Base-by-base conservation (phyloP, 306 rosid species). In the Delonix regia region DNA sequence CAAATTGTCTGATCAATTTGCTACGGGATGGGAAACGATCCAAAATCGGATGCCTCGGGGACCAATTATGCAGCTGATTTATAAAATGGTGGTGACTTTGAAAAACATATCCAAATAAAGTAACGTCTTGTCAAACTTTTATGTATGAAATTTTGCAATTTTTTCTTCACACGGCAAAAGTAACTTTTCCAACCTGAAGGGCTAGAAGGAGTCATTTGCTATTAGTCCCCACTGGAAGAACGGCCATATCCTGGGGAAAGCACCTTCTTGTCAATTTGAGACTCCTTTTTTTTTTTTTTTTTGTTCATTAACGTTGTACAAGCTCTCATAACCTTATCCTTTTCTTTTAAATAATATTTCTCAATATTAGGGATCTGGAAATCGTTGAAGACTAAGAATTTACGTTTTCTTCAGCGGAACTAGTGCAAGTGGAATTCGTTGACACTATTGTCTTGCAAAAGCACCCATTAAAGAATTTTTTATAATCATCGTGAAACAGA, bases 161-260 rank as follows among this genome's bases (percentile, higher is more conserved):
- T 74, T 25, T 66, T 75, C 75, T 62, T 79, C 65, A 78, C 76
- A 22, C 69, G 64, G 38, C 72, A 66, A 49, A 19, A 69, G 16
- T 69, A 21, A n/a, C 28, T 34, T 67, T 59, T 57, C 28, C 55
- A 4, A 14, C 76, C 34, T 45, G 25, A 45, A 73, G 79, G 81
- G 71, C 16, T 14, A 5, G 6, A 27, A 57, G 33, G 66, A 30
- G 41, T 6, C 2, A 34, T 34, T 34, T 34, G 38, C 38, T 34
- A n/a, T n/a, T n/a, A n/a, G n/a, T n/a, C n/a, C n/a, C n/a, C n/a
- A n/a, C n/a, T n/a, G n/a, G n/a, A n/a, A n/a, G n/a, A n/a, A n/a
- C 83, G 83, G 79, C 76, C 83, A 73, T 69, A 22, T 45, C 44
- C 78, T 78, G 62, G 42, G 42, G 27, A 68, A 73, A 78, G 27